Evolutionary conservation across 441 rosid species (phyloP), one percentile per base, ranked within the genome.

Genomic region (Biscutella auriculata): DNA sequence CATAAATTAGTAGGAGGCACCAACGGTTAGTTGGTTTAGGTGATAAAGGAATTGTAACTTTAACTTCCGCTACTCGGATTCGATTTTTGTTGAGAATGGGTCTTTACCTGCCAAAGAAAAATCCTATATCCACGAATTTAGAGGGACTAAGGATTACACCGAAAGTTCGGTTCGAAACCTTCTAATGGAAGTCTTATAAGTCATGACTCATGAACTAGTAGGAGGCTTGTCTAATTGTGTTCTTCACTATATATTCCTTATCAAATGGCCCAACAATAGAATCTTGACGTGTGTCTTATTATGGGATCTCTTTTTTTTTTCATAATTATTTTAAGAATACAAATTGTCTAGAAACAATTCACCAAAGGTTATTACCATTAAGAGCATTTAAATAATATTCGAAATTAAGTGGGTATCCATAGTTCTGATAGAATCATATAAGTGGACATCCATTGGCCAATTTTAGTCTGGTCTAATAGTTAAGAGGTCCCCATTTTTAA

Each of bases 361-460:
- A 9, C 9, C 36, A 13, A 33, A 35, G 53, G 17, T 62, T 19
- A 26, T 26, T 15, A 62, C 72, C 62, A 53, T 41, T 68, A 34
- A 47, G 50, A 28, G 16, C 37, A 54, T 28, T 9, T 47, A 17
- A 61, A 25, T 35, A 42, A 12, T 48, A 48, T 55, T 27, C 49
- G 48, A 47, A 41, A 53, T 42, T 68, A 68, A 68, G 72, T 68
- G 67, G 67, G 47, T 41, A 34, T 43, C 58, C 34, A 26, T 19
- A 60, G 62, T 61, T 54, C 47, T 67, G 5, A 19, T 19, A 61
- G 72, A 54, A 47, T 47, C 63, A 61, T 67, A 61, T 47, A 54
- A 60, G 63, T 67, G 67, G 63, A 53, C 35, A 56, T 61, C 42
- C 36, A 68, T 55, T 62, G 72, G 67, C 59, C 53, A 61, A 49